Conservation (phyloP, 2,329 filamentous ascomycete genomes). For the Knufia fluminis region DNA sequence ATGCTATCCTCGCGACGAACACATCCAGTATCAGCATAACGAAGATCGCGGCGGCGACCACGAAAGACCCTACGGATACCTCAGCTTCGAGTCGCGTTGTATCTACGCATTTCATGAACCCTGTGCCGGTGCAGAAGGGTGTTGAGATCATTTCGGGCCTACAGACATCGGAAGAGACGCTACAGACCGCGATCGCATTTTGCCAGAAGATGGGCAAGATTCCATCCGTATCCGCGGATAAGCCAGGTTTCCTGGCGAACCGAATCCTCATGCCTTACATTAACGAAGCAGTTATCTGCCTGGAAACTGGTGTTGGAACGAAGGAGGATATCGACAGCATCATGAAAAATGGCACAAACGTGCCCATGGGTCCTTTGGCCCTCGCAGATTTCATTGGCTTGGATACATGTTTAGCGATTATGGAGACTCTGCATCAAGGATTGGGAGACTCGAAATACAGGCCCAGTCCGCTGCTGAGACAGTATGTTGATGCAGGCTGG, state of each 20-base stretch:
- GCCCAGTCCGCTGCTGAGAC: slow-evolving; percentile 73
- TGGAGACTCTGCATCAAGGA: slow-evolving; percentile 86
- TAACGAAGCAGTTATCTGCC: slow-evolving; percentile 92
- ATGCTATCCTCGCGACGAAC: slow-evolving; percentile 91
- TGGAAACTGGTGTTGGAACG: slow-evolving; percentile 83
- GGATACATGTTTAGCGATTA: slow-evolving; percentile 92
- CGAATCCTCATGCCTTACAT: slow-evolving; percentile 98
- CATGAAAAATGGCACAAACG: slow-evolving; percentile 99
- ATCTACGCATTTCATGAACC: slow-evolving; percentile 99
- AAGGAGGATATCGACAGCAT: slow-evolving; percentile 92
- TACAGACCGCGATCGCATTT: slow-evolving; percentile 74
- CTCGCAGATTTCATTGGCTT: slow-evolving; percentile 95
- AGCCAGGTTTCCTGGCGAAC: slow-evolving; percentile 91
- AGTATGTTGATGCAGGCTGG: slow-evolving; percentile 98
- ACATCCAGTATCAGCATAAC: slow-evolving; percentile 99
- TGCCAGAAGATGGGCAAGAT: slow-evolving; percentile 92
- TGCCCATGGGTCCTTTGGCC: slow-evolving; percentile 92
- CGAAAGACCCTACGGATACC: slow-evolving; percentile 70
- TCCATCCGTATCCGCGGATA: slow-evolving; percentile 74
- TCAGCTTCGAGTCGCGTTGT: slow-evolving; percentile 79
- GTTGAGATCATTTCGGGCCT: slow-evolving; percentile 95
- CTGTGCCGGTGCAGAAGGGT: slow-evolving; percentile 90
- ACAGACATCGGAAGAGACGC: slow-evolving; percentile 74
- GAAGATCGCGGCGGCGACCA: slow-evolving; percentile 73
- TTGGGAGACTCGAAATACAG: slow-evolving; percentile 94